Conservation (phyloP, 2,329 filamentous ascomycete genomes). For the Colletotrichum sansevieriae region DNA sequence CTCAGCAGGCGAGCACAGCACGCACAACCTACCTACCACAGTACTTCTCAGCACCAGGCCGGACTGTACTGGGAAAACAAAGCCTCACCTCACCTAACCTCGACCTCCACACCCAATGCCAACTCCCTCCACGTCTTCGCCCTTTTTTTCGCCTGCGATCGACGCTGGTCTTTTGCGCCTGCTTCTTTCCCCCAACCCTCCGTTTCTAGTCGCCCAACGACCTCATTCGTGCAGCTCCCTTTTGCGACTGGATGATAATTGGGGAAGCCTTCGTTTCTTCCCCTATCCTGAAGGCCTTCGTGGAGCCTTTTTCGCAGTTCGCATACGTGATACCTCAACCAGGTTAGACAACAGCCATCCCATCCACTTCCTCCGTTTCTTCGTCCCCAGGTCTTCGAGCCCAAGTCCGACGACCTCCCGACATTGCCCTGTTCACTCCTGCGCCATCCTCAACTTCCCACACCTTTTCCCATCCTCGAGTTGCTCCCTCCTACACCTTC, state of each 20-base stretch:
- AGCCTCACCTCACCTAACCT: slow-evolving; percentile 53
- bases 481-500: neutral
- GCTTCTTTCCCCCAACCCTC: slow-evolving; percentile 46
- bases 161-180: slow-evolving; percentile 44
- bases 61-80: slow-evolving; percentile 51
- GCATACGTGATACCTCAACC: slow-evolving; percentile 22
- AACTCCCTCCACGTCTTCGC: slow-evolving; percentile 47
- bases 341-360: slow-evolving; percentile 40
- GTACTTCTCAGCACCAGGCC: slow-evolving; percentile 10
- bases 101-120: slow-evolving; percentile 49
- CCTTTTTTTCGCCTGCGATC: slow-evolving; percentile 45
- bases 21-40: neutral
- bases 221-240: slow-evolving; percentile 47
- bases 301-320: slow-evolving; percentile 31
- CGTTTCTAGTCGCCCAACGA: slow-evolving; percentile 54
- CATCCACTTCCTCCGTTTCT: slow-evolving; percentile 27
- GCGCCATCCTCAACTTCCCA: neutral
- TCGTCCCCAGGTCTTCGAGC: slow-evolving; percentile 29
- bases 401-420: slow-evolving; percentile 14
- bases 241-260: slow-evolving; percentile 35
- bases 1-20: neutral
- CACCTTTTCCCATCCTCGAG: neutral
- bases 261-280: slow-evolving; percentile 37
- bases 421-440: neutral
- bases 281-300: slow-evolving; percentile 18